Percentiles rank a stretch among this genome's conserved stretches.
Evolutionary conservation across 78 protist species (phyloP).

Genomic region (Emiliania huxleyi): DNA sequence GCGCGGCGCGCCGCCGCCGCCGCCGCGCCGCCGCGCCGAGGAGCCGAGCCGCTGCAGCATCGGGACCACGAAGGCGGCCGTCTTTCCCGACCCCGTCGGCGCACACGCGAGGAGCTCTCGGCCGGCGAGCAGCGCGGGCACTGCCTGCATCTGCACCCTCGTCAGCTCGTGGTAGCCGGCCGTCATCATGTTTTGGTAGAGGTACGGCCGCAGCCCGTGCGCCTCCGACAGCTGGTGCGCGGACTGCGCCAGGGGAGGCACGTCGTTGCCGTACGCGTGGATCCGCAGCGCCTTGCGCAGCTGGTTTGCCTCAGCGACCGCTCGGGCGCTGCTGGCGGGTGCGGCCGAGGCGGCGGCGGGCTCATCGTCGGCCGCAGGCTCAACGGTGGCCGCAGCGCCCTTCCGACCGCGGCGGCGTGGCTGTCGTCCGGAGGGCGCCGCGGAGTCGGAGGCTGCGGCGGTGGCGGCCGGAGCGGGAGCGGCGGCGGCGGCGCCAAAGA

Average conservation of each 20-base stretch:
- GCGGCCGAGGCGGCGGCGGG: background rate
- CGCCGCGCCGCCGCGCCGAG: background rate
- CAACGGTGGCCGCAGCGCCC: background rate
- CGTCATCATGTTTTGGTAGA: background rate
- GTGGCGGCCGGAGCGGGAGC: background rate
- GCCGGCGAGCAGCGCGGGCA: conserved; percentile 57
- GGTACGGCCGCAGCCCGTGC: background rate
- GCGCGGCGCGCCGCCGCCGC: too few species aligned
- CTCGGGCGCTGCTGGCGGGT: background rate
- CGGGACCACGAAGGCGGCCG: conserved; percentile 83
- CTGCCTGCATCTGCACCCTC: conserved; percentile 60
- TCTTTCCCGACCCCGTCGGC: conserved; percentile 95
- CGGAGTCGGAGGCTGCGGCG: background rate
- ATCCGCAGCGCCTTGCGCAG: conserved; percentile 12
- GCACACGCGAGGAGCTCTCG: conserved; percentile 84
- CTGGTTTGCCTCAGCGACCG: background rate
- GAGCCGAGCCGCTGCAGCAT: conserved; percentile 49
- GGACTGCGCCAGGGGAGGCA: background rate
- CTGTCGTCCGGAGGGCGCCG: too few species aligned
- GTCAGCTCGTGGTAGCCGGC: conserved; percentile 41
- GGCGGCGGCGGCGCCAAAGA: background rate
- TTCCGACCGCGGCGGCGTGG: background rate
- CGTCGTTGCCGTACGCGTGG: conserved; percentile 3
- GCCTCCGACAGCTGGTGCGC: background rate
- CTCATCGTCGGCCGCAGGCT: background rate